Percentiles rank a stretch among this genome's conserved stretches.
Conservation (phyloP, 768 basidiomycete species). For the Suillus variegatus region DNA sequence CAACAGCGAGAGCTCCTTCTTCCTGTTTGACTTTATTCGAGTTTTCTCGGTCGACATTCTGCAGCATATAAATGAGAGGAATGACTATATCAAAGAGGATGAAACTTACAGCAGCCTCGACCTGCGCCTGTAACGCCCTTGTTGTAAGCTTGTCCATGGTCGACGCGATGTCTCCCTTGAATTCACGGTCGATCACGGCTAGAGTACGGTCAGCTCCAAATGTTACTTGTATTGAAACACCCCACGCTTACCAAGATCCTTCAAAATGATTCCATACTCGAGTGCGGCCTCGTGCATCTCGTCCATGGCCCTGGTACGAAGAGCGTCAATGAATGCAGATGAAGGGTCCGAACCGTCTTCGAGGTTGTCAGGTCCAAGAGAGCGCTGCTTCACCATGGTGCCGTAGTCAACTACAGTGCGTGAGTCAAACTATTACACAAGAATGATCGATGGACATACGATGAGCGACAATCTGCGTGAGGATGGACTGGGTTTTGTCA, state of each 20-base stretch:
- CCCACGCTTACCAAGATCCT: constrained; percentile 63
- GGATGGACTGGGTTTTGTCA: constrained; percentile 85
- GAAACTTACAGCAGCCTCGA: constrained; percentile 72
- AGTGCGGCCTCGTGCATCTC: constrained; percentile 80
- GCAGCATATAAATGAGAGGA: constrained; percentile 1
- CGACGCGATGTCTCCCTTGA: constrained; percentile 84
- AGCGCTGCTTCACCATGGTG: constrained; percentile 77
- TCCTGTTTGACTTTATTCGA: constrained; percentile 87
- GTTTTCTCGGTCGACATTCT: constrained; percentile 88
- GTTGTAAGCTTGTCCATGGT: constrained; percentile 88
- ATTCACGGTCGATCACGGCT: constrained; percentile 87
- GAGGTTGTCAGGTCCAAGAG: constrained; percentile 72
- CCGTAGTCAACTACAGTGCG: constrained; percentile 48
- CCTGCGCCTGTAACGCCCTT: constrained; percentile 82
- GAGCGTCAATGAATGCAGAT: constrained; percentile 79
- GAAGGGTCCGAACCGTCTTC: constrained; percentile 71
- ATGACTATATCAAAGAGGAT: neutral
- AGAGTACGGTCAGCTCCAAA: constrained; percentile 13
- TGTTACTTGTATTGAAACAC: neutral
- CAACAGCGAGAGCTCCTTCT: constrained; percentile 75
- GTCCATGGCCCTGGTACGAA: constrained; percentile 83
- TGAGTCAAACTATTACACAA: neutral
- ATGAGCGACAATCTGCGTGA: constrained; percentile 88
- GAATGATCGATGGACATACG: constrained; percentile 48
- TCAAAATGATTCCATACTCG: constrained; percentile 82